phyloP scores from a whole-genome alignment of 768 basidiomycete genomes.

The Boletus huronensis region DNA sequence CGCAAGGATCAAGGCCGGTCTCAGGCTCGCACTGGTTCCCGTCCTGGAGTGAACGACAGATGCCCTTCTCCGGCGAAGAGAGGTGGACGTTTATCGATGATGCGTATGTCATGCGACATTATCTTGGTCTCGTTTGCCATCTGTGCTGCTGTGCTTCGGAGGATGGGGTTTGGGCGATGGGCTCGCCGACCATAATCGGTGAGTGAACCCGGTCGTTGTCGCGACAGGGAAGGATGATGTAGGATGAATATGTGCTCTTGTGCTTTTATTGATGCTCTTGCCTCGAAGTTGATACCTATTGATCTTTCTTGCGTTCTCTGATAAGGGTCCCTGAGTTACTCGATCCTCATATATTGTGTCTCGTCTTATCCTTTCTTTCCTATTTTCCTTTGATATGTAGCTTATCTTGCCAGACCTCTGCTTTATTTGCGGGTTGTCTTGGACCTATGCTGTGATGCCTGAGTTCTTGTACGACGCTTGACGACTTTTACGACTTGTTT shows the following conservation, averaged over 20 bases:
- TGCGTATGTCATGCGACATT: constrained; percentile 21
- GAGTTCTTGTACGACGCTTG: not conserved
- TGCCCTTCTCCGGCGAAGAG: constrained; percentile 5
- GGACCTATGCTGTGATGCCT: not conserved
- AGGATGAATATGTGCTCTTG: not conserved
- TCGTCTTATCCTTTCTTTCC: not conserved
- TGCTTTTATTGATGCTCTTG: not conserved
- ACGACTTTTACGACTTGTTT: constrained; percentile 4
- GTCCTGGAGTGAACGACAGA: not conserved
- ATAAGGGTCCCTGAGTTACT: not conserved
- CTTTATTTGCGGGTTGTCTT: not conserved
- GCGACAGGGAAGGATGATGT: not conserved
- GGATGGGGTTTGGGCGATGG: constrained; percentile 24
- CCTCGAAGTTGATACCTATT: not conserved
- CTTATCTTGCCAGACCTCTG: not conserved
- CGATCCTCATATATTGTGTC: not conserved
- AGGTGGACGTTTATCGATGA: not conserved
- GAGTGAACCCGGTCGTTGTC: not conserved
- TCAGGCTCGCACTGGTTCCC: not conserved
- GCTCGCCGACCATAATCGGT: constrained; percentile 19
- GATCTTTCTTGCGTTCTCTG: not conserved
- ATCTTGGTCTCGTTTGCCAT: constrained; percentile 28
- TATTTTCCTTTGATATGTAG: not conserved
- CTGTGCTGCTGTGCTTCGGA: constrained; percentile 27
- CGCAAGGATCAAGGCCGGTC: not conserved